These are phyloP conservation scores for Monilinia aucupariae DNA, from an alignment of 2,329 filamentous ascomycete genomes.

Conservation along the genomic window DNA sequence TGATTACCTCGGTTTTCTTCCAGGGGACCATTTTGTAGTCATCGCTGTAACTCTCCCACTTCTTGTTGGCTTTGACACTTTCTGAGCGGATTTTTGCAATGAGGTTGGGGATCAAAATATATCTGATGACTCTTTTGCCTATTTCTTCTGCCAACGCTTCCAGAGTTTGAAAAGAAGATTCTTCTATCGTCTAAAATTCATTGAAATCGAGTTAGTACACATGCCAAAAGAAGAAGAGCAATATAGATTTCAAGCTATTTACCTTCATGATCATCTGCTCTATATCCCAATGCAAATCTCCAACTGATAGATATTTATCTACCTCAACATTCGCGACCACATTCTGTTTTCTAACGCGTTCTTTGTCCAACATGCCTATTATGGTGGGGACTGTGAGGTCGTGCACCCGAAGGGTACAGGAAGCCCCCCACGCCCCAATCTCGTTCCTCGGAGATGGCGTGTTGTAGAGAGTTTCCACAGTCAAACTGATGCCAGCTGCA, in stretches of 20 bases:
- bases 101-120: conserved; percentile 37
- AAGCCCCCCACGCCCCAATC: neutral
- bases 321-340: conserved; percentile 59
- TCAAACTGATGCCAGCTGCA: conserved; percentile 52
- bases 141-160: conserved; percentile 53
- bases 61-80: neutral
- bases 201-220: neutral
- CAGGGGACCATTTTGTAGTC: neutral
- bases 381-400: conserved; percentile 60
- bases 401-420: conserved; percentile 41
- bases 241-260: conserved; percentile 29
- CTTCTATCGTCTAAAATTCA: conserved; percentile 45
- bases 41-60: neutral
- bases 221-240: neutral
- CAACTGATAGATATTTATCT: conserved; percentile 40
- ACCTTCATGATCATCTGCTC: conserved; percentile 60
- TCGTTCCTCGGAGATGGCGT: neutral
- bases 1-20: neutral
- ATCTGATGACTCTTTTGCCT: conserved; percentile 42
- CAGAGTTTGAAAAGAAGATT: conserved; percentile 56
- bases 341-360: conserved; percentile 61
- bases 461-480: conserved; percentile 39
- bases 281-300: conserved; percentile 50
- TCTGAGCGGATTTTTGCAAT: conserved; percentile 11
- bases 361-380: conserved; percentile 68